Evolutionary conservation across 371 early-diverging fungal species (phyloP).

Genomic region (Rhizopus stolonifer): DNA sequence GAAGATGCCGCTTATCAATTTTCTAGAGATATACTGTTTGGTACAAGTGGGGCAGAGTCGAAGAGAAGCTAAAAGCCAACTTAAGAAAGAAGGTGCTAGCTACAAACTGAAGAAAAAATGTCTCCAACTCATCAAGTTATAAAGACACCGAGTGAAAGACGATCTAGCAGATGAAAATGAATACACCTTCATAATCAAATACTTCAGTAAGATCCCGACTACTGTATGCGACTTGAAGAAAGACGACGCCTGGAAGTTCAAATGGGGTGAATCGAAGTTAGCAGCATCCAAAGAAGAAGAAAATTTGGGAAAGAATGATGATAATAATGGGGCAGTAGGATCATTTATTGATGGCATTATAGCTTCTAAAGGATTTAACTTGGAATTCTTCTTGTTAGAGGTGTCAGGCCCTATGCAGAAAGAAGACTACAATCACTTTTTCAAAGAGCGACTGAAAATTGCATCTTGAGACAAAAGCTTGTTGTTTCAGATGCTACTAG

Average conservation of each 20-base stretch:
- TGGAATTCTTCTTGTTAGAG: too few species aligned
- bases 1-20: too few species aligned
- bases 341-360: constrained; percentile 5
- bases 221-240: constrained; percentile 7
- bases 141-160: background rate
- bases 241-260: background rate
- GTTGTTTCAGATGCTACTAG: too few species aligned
- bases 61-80: constrained; percentile 4
- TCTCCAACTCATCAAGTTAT: background rate
- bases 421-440: too few species aligned
- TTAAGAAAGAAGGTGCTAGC: background rate
- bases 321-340: constrained; percentile 9
- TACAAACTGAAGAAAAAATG: constrained; percentile 5
- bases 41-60: background rate
- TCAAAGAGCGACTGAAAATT: too few species aligned
- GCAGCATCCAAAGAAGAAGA: constrained; percentile 1
- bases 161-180: background rate
- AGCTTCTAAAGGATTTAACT: too few species aligned
- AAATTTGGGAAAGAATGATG: constrained; percentile 4
- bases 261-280: constrained; percentile 8
- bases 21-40: background rate
- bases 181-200: constrained; percentile 6
- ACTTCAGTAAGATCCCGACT: background rate
- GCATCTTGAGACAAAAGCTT: too few species aligned
- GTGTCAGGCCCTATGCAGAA: too few species aligned